phyloP scores from a whole-genome alignment of 2,329 filamentous ascomycete genomes.

The Zymoseptoria brevis region DNA sequence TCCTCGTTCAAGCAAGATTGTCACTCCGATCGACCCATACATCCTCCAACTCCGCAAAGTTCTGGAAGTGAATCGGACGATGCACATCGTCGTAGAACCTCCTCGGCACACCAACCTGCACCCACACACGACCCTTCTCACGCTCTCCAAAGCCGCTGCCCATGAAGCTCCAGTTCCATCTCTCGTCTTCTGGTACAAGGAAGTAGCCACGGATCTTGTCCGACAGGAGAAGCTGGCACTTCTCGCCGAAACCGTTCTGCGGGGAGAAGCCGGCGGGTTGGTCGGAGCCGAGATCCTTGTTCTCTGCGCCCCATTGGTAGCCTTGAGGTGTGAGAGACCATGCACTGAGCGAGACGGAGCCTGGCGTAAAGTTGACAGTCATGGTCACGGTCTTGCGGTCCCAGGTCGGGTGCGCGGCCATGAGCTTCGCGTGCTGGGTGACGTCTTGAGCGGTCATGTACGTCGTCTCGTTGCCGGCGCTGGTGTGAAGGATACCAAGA shows the following conservation, averaged over 20 bases:
- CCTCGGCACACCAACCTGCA: constrained; percentile 83
- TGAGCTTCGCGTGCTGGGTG: constrained; percentile 83
- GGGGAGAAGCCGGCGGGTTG: constrained; percentile 76
- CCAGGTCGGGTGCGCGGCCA: constrained; percentile 73
- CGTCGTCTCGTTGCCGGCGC: constrained; percentile 85
- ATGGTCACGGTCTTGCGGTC: constrained; percentile 90
- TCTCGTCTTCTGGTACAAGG: constrained; percentile 79
- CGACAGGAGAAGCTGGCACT: constrained; percentile 85
- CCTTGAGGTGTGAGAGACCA: constrained; percentile 88
- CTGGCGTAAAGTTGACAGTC: constrained; percentile 92
- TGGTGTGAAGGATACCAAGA: constrained; percentile 88
- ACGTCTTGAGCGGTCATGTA: constrained; percentile 97
- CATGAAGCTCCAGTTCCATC: constrained; percentile 99
- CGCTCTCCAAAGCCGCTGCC: constrained; percentile 77
- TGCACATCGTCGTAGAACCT: constrained; percentile 90
- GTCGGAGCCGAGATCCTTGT: constrained; percentile 86
- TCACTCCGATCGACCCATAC: constrained; percentile 90
- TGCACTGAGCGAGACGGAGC: constrained; percentile 86
- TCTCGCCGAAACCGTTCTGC: constrained; percentile 70
- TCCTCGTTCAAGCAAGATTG: constrained; percentile 64
- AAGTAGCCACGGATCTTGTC: constrained; percentile 95
- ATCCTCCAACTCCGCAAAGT: constrained; percentile 94
- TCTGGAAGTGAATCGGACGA: constrained; percentile 89
- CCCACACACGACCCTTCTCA: constrained; percentile 75
- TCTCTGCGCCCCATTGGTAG: constrained; percentile 95